These are phyloP conservation scores for Cadophora malorum DNA, from an alignment of 2,329 filamentous ascomycete species.

Conservation along the genomic window DNA sequence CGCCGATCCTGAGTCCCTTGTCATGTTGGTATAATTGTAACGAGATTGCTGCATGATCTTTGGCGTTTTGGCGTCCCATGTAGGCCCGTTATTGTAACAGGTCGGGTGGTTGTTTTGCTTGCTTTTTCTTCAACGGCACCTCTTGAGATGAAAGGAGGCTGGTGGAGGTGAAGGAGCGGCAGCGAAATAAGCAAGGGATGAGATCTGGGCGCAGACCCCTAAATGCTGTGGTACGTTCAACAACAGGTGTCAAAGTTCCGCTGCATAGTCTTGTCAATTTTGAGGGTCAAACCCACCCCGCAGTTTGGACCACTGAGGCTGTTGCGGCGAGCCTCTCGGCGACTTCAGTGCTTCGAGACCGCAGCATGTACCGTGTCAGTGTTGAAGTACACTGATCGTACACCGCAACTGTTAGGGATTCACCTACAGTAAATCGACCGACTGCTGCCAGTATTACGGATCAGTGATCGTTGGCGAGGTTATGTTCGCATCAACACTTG, in stretches of 20 bases:
- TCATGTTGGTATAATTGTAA: not conserved
- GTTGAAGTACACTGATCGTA: not conserved
- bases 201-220: not conserved
- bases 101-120: slow-evolving; percentile 4
- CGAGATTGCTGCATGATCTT: not conserved
- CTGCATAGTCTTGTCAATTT: slow-evolving; percentile 4
- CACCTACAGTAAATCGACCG: too few relatives aligned
- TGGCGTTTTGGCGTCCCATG: not conserved
- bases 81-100: slow-evolving; percentile 7
- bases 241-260: not conserved
- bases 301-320: not conserved
- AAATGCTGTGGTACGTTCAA: not conserved
- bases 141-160: not conserved
- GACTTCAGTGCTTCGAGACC: not conserved
- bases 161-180: not conserved
- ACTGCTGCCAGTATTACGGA: too few relatives aligned
- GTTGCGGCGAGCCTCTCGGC: not conserved
- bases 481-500: too few relatives aligned
- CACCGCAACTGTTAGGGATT: too few relatives aligned
- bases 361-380: not conserved
- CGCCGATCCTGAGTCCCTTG: slow-evolving; percentile 5
- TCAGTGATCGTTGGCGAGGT: too few relatives aligned
- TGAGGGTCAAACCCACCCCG: not conserved
- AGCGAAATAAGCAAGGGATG: slow-evolving; percentile 12
- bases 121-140: slow-evolving; percentile 15